Conservation (phyloP, 441 rosid species). For the Pelargonium myrrhifolium region DNA sequence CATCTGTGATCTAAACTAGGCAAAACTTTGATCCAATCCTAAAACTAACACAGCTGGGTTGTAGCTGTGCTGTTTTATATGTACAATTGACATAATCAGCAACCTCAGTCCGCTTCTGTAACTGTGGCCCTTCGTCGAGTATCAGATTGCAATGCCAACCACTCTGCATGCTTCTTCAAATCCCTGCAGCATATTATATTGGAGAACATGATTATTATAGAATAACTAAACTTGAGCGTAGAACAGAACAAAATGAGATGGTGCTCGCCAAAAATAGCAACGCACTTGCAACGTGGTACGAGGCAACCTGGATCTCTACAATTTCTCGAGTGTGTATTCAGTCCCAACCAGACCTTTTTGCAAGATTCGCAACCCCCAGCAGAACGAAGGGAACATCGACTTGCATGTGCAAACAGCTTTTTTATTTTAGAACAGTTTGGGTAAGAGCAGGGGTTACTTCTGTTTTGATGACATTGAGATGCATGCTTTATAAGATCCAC, state of each 20-base stretch:
- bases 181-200: constrained; percentile 31
- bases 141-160: constrained; percentile 7
- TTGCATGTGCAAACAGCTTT: constrained; percentile 34
- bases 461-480: constrained; percentile 23
- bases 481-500: constrained; percentile 40
- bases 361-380: constrained; percentile 34
- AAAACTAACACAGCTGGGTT: background rate
- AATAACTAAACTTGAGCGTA: background rate
- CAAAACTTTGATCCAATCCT: background rate
- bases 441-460: constrained; percentile 27
- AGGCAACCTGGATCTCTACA: constrained; percentile 34
- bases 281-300: constrained; percentile 49
- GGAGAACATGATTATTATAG: background rate
- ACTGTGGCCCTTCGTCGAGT: background rate
- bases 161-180: constrained; percentile 21
- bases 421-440: constrained; percentile 32
- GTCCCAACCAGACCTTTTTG: constrained; percentile 19
- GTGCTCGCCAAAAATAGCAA: background rate
- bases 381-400: constrained; percentile 26
- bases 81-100: constrained; percentile 12
- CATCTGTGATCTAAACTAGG: background rate
- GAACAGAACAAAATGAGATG: background rate
- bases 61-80: constrained; percentile 12
- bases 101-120: background rate
- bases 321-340: constrained; percentile 29